A percentile compares a stretch with the other conserved stretches of the same genome.
Conservation (phyloP, 192 early-diverging fungal genomes). For the Lobosporangium transversale region DNA sequence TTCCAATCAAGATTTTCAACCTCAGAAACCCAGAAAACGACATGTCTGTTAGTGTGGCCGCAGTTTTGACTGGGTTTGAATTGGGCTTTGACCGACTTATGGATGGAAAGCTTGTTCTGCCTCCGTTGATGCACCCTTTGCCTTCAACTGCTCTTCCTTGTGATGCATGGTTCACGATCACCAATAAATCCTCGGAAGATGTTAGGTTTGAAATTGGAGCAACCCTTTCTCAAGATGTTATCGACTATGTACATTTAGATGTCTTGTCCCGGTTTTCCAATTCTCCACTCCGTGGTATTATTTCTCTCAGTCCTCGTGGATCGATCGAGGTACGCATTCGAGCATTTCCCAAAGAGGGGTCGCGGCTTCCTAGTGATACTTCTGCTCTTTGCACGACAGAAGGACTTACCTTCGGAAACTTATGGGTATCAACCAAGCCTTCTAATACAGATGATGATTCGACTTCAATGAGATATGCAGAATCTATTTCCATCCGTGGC, state of each 20-base stretch:
- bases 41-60: conserved; percentile 60
- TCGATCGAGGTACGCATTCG: conserved; percentile 76
- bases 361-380: conserved; percentile 64
- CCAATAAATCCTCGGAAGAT: conserved; percentile 81
- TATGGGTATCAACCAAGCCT: conserved; percentile 71
- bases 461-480: conserved; percentile 54
- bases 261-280: conserved; percentile 84
- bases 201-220: conserved; percentile 80
- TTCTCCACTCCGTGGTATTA: conserved; percentile 75
- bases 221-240: conserved; percentile 68
- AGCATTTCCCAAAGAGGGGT: conserved; percentile 70
- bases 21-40: conserved; percentile 71
- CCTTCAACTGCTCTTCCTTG: conserved; percentile 64
- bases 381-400: conserved; percentile 67
- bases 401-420: conserved; percentile 73
- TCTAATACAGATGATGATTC: conserved; percentile 50
- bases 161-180: conserved; percentile 86
- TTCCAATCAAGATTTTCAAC: conserved; percentile 70
- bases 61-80: conserved; percentile 75
- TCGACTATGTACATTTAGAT: conserved; percentile 71
- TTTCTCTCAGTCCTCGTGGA: conserved; percentile 72
- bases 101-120: conserved; percentile 74
- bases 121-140: conserved; percentile 76
- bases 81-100: conserved; percentile 77
- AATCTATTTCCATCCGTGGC: conserved; percentile 75